Evolutionary conservation across 2,329 filamentous ascomycete species (phyloP), one percentile per base, ranked within the genome.

Genomic region (Lomentospora prolificans): DNA sequence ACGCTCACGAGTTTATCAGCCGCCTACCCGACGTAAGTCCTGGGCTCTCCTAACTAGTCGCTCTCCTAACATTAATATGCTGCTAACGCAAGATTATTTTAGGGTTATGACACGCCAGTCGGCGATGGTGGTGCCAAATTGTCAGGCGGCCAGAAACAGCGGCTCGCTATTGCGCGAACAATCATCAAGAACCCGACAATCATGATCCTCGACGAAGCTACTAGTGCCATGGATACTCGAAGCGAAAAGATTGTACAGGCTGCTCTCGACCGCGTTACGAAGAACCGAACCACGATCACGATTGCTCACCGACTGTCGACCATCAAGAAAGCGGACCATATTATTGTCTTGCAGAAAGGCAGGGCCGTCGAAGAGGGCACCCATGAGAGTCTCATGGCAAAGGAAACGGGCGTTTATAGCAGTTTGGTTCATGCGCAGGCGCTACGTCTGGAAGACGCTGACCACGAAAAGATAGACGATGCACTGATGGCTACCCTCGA

Each of bases 141-240:
- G 1, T 90, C 86, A 9, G 87, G 89, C n/a, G 90, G 90, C 1
- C 89, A 95, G 66, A 80, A 87, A 14, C 89, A 95, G 66, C 81
- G 90, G 4, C 78, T 95, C 24, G 86, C 87, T 2, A 90, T 90
- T 59, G 87, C 87, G 1, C 77, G 88, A 30, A 85, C 83, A 41
- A 89, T 92, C 58, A 77, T 91, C 51, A 82, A 85, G 57, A 76
- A 85, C 58, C 87, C 88, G 0, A 76, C 77, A 9, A 87, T 89
- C 41, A 73, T 90, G 2, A 83, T 91, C 33, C 73, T 94, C 7
- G 87, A 94, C 63, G 87, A 92, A 67, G 87, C 88, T 0, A 90
- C 87, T 0, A 86, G 82, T 57, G 84, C 86, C 12, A 77, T 81
- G 51, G 77, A 80, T 48, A 75, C 78, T 3, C 72, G 76, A 2